Base-by-base conservation (phyloP, 257 asterid genomes). In the Dorcoceras hygrometricum region DNA sequence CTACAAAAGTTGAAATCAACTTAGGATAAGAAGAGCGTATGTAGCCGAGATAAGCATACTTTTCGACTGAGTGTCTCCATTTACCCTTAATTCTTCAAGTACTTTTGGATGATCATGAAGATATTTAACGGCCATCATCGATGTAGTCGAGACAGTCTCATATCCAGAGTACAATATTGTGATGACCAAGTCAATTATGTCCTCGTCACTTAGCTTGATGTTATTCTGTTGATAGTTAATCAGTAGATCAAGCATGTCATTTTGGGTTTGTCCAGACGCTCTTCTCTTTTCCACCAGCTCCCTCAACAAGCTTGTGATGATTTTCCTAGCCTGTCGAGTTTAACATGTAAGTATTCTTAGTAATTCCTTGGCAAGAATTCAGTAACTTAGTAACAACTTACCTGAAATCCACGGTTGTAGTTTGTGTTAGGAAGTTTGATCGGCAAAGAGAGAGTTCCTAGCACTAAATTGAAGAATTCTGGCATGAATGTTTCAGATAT, bases 111-210 rank as follows among this genome's bases (percentile, higher is more conserved):
- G 94, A 78, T 88, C 97, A 73, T 85, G 90, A 50, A 93, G 95
- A 73, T 86, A 93, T 78, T 90, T 93, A 59, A 93, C 76, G 63
- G 95, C 96, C 97, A 93, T 90, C 99, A 93, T 93, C 29, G 99
- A 82, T 57, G 96, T 88, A 29, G 95, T 93, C 0, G 99, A 93
- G 4, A 86, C 82, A 2, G 99, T 93, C 71, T 93, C 99, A 59
- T 85, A 88, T 24, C 99, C 99, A 57, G 97, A 85, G 71, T 93
- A 81, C 81, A 90, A 61, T 71, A 93, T 84, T 27, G 89, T 86
- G 62, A 93, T 85, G 71, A 93, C 87, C 64, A 84, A 80, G 67
- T 93, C 99, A 61, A 81, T 81, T 81, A 87, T 85, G 73, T 93
- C 97, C 69, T 83, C 95, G 56, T 86, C 95, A 72, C 75, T 90